A percentile compares a stretch with the other conserved stretches of the same genome.
These are phyloP conservation scores for Crithidia sp. DNA, from an alignment of 208 protist genomes.

Conservation along the genomic window DNA sequence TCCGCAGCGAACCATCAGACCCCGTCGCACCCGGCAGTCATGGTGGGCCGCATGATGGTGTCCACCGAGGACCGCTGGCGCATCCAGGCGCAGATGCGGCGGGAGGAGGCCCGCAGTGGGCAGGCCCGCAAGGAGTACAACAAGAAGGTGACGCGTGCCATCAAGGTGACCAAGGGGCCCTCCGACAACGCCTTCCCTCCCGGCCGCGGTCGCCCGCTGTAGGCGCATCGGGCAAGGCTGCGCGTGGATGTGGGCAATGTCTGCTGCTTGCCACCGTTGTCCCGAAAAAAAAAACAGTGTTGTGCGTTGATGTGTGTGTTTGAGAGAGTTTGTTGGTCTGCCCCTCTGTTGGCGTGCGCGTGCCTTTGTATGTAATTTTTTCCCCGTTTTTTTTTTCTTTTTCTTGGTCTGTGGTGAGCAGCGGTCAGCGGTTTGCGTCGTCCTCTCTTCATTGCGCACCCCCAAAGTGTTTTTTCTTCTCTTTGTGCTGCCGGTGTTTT, in stretches of 20 bases:
- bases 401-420: too few relatives aligned
- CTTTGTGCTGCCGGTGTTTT: too few relatives aligned
- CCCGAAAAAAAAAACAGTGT: too few relatives aligned
- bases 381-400: conserved; percentile 3
- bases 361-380: too few relatives aligned
- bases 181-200: conserved; percentile 70
- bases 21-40: conserved; percentile 41
- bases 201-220: conserved; percentile 77
- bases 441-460: too few relatives aligned
- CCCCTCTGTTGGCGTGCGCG: too few relatives aligned
- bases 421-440: too few relatives aligned
- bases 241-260: neutral
- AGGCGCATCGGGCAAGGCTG: neutral
- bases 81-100: conserved; percentile 86
- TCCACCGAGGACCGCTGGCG: conserved; percentile 87
- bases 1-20: neutral
- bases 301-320: too few relatives aligned
- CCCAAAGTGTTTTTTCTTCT: too few relatives aligned
- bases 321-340: too few relatives aligned
- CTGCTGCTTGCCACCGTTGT: neutral
- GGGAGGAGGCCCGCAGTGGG: conserved; percentile 79
- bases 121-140: conserved; percentile 85
- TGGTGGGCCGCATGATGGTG: conserved; percentile 74
- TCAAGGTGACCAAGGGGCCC: conserved; percentile 80
- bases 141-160: conserved; percentile 87